Conservation (phyloP, 176 grass and related monocot genomes). For the Zoysia japonica region DNA sequence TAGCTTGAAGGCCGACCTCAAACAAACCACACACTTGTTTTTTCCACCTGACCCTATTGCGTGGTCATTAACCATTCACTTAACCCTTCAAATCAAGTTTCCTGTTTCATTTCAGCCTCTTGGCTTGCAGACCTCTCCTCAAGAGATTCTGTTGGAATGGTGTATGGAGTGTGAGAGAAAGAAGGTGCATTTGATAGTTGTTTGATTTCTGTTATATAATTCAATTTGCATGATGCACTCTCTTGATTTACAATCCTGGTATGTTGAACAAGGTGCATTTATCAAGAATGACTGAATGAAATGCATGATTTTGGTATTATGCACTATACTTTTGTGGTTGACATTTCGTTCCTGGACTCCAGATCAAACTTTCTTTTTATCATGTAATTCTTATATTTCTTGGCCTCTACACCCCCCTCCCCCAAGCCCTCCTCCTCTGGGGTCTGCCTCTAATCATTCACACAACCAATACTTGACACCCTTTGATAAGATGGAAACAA, state of each 20-base stretch:
- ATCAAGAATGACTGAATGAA: conserved; percentile 17
- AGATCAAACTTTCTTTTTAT: not conserved
- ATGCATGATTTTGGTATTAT: not conserved
- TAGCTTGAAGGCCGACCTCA: conserved; percentile 30
- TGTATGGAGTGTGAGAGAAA: conserved; percentile 16
- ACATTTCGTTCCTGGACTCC: not conserved
- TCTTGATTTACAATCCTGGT: not conserved
- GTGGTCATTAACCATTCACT: conserved; percentile 30
- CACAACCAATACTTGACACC: not conserved
- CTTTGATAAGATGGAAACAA: conserved; percentile 7
- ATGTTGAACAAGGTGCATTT: not conserved
- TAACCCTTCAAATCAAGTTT: not conserved
- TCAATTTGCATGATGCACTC: not conserved
- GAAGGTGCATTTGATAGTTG: conserved; percentile 7
- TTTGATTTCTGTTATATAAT: conserved; percentile 3
- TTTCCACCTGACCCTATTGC: conserved; percentile 11
- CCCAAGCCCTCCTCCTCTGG: not conserved
- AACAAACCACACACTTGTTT: conserved; percentile 2
- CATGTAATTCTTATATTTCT: not conserved
- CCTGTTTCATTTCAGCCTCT: conserved; percentile 10
- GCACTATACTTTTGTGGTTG: not conserved
- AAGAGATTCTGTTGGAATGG: conserved; percentile 31
- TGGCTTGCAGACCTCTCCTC: conserved; percentile 17
- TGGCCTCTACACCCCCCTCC: not conserved
- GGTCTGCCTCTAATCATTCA: not conserved